Evolutionary conservation across 2,329 filamentous ascomycete genomes (phyloP), one percentile per base, ranked within the genome.

Genomic region (Talaromyces sp.): DNA sequence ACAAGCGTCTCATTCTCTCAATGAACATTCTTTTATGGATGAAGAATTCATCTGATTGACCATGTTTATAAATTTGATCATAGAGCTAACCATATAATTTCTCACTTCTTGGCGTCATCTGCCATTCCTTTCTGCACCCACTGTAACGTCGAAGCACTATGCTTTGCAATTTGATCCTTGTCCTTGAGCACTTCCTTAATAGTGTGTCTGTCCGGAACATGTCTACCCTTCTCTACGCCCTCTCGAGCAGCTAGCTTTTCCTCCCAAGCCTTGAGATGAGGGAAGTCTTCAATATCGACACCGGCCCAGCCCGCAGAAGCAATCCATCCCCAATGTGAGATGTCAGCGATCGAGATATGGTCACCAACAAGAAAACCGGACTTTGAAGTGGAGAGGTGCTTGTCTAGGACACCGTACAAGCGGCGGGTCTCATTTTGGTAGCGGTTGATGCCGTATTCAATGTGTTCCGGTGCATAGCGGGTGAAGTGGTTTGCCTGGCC

Each of bases 371-470:
- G 71, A 70, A 83, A 88, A 13, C 81, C 80, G 10, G 77, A 79
- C 60, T 81, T 80, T 47, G 78, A 82, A 13, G 76, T 74, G 8
- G 77, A 73, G 6, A 97, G 85, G 63, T 93, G 88, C 57, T 84
- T 86, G 72, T 96, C 88, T 66, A 96, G 81, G 22, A 92, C 89
- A 60, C 87, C 83, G 79, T 95, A 96, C 1, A 97, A 82, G 2
- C 93, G 88, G n/a, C 89, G 84, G 0, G 90, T 92, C 80, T 97
- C 93, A 74, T 92, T 95, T 73, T 84, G 81, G 79, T 96, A 97
- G 57, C 93, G 86, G 73, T 91, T 87, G 63, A 96, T 87, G 67
- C 90, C 92, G 75, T 97, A 96, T 72, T 88, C 82, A 71, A 96
- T 94, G 75, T 85, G 87, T 75, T 93, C 90, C 0, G 91, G 90